These are phyloP conservation scores for Ophiostoma perfectum DNA, from an alignment of 2,329 filamentous ascomycete species.

Conservation along the genomic window DNA sequence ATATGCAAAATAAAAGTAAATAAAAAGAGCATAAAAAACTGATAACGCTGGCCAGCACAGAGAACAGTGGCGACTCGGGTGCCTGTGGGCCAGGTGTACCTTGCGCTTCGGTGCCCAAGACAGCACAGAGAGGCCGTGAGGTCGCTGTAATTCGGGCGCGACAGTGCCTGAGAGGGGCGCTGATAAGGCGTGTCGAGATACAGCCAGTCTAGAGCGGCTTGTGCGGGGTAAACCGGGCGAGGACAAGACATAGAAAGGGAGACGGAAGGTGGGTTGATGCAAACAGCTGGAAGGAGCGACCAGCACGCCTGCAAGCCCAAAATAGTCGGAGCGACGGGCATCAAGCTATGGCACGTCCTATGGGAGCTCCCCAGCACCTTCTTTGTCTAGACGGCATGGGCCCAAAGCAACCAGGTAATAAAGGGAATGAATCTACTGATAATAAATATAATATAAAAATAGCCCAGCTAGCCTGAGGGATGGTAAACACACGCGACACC, in stretches of 20 bases:
- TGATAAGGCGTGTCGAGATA: constrained; percentile 4
- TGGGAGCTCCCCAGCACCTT: neutral
- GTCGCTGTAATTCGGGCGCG: neutral
- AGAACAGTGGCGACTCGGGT: no score
- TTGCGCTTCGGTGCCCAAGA: neutral
- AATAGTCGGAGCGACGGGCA: neutral
- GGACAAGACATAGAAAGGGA: neutral
- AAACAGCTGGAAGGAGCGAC: constrained; percentile 7
- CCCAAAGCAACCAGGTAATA: neutral
- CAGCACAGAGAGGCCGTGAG: neutral
- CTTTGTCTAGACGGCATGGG: neutral
- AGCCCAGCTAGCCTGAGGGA: no score
- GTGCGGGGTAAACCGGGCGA: constrained; percentile 13
- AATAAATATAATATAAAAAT: neutral
- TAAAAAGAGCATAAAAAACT: neutral
- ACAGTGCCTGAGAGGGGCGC: neutral
- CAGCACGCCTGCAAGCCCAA: neutral
- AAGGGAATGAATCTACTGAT: neutral
- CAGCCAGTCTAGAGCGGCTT: constrained; percentile 10
- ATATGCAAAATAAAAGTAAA: constrained; percentile 8
- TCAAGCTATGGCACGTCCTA: neutral
- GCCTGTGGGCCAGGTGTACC: no score
- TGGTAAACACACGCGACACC: no score
- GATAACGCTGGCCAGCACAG: neutral
- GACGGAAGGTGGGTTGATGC: constrained; percentile 11